Base-by-base conservation (phyloP, 805 yeast species). In the Nakazawaea anatomiae region DNA sequence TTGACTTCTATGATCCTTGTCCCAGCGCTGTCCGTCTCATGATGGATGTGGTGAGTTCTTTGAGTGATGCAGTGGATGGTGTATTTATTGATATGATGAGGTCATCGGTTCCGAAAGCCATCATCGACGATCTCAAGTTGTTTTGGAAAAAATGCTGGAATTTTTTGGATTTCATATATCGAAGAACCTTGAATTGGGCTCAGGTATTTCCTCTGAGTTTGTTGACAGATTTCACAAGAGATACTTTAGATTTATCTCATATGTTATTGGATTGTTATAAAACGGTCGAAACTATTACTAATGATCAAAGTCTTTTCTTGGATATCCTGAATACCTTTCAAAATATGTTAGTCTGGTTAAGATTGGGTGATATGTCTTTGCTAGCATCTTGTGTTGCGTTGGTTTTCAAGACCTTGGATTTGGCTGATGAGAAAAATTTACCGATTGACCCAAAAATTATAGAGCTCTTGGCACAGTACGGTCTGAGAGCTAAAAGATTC, bases 141-240 rank as follows among this genome's bases (percentile, higher is more conserved):
- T 81, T 83, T 51, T 94, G 98, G 98, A 69, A 68, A 10, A 56
- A 67, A 6, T 74, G 83, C 39, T 92, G 99, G 98, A 59, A 60
- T 11, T 85, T 89, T 54, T 66, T 92, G 52, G 78, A 79, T 43
- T 75, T 83, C 73, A 78, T 89, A 2, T 88, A 87, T 57, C 71
- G 72, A 41, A 76, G 79, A 50, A 88, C 95, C 1, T 68, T 87
- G 11, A 64, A 64, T 3, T 92, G 99, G 99, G 89, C 97, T 0
- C 66, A 74, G 1, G 66, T 69, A 38, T 84, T 82, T 58, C 77
- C 78, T 31, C 71, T 77, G 25, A 71, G 74, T 0, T 77, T 76
- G 46, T 71, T 89, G 58, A 77, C 84, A 42, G 96, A 90, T 51
- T 91, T 89, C 58, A 87, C 97, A 2, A 78, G 96, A 63, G 96